Evolutionary conservation across 768 basidiomycete genomes (phyloP), one percentile per base, ranked within the genome.

Genomic region (Mycena indigotica): DNA sequence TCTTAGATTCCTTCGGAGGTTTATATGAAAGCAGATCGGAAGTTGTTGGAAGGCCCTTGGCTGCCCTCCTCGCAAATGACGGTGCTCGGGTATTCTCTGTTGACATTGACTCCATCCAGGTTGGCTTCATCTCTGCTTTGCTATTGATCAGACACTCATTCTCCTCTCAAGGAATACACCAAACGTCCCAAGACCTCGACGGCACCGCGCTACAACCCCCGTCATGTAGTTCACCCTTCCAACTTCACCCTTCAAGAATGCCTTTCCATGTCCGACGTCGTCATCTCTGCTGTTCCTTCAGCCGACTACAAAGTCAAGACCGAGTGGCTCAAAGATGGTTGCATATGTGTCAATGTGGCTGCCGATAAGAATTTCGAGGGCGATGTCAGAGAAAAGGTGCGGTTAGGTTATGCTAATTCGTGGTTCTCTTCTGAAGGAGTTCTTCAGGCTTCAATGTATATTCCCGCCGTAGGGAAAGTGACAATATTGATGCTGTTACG

Each of bases 401-500:
- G 79, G 66, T 8, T 23, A 21, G 17, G n/a, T 12, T 44, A 40
- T 35, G 30, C 41, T 53, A n/a, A 28, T 5, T 8, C 19, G 24
- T 25, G 26, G 41, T 29, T 16, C 24, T 10, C 50, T 44, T 29
- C 52, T 28, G 39, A 40, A 54, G 29, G 41, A 35, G 23, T 44
- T 26, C 53, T 56, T 0, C 56, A 94, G 95, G 95, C 95, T 12
- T 93, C 94, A 15, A 78, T 99, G 57, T 98, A 98, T 72, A 81
- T 98, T 61, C 95, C 96, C 8, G 88, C 93, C 4, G 93, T 99
- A n/a, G 97, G 97, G 19, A 97, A 96, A 75, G 91, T 97, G 56
- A 99, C 97, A 1, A 97, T 98, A 63, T 77, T 95, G 68, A 96
- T 99, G 93, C 81, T 99, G n/a, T 82, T 97, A 67, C 84, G 96